These are phyloP conservation scores for Apiotrichum veenhuisii DNA, from an alignment of 1,284 basidiomycete genomes.

Conservation along the genomic window DNA sequence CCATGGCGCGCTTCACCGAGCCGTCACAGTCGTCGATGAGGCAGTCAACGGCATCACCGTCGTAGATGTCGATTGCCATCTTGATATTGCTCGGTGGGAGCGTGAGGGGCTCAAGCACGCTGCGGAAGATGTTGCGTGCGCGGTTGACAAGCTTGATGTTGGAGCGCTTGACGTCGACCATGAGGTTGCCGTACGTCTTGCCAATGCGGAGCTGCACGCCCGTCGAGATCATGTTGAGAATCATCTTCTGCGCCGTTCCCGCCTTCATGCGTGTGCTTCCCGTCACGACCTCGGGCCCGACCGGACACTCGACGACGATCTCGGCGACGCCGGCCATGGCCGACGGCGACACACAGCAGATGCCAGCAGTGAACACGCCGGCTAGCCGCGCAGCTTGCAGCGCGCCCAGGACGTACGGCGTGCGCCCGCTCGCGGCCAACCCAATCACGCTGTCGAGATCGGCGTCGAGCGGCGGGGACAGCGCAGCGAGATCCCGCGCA, in stretches of 20 bases:
- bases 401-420: slow-evolving; percentile 25
- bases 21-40: slow-evolving; percentile 19
- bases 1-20: slow-evolving; percentile 19
- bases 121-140: slow-evolving; percentile 10
- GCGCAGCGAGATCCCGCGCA: slow-evolving; percentile 7
- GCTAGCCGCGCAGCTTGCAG: slow-evolving; percentile 10
- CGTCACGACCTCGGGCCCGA: slow-evolving; percentile 24
- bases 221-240: slow-evolving; percentile 25
- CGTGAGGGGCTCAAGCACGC: slow-evolving; percentile 7
- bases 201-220: slow-evolving; percentile 20
- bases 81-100: neutral
- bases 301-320: slow-evolving; percentile 21
- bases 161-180: slow-evolving; percentile 16
- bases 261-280: slow-evolving; percentile 25
- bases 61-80: neutral
- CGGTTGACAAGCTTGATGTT: slow-evolving; percentile 16
- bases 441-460: slow-evolving; percentile 21
- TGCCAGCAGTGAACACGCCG: slow-evolving; percentile 18
- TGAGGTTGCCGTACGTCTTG: slow-evolving; percentile 23
- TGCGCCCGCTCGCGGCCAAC: slow-evolving; percentile 21
- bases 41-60: slow-evolving; percentile 15
- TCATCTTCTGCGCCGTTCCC: slow-evolving; percentile 25
- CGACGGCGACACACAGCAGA: slow-evolving; percentile 14
- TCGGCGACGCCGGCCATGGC: slow-evolving; percentile 10
- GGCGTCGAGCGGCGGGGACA: slow-evolving; percentile 11